These are phyloP conservation scores for Sporisorium exsertum DNA, from an alignment of 1,284 basidiomycete species.

Conservation along the genomic window DNA sequence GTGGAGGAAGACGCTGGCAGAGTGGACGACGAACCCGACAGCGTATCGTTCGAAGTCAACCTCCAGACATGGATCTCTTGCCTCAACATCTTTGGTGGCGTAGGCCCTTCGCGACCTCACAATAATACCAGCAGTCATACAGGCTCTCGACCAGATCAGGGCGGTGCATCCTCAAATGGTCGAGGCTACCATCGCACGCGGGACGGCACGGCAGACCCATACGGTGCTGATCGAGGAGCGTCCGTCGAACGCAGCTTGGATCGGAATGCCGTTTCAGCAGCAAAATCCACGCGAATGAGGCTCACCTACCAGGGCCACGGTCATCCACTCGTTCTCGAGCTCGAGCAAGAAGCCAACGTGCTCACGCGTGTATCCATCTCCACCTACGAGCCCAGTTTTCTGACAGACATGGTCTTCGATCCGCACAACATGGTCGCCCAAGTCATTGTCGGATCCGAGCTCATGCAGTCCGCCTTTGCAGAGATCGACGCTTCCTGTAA, in stretches of 20 bases:
- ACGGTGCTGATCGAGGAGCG: conserved; percentile 19
- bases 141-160: conserved; percentile 10
- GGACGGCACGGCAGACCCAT: conserved; percentile 30
- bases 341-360: conserved; percentile 87
- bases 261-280: conserved; percentile 10
- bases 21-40: conserved; percentile 62
- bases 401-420: conserved; percentile 83
- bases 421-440: conserved; percentile 42
- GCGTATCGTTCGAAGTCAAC: conserved; percentile 79
- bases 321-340: conserved; percentile 79
- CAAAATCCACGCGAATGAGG: conserved; percentile 78
- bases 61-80: conserved; percentile 86
- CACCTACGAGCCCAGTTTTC: conserved; percentile 84
- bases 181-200: conserved; percentile 24
- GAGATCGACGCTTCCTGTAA: conserved; percentile 50
- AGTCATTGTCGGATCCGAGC: conserved; percentile 49
- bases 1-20: conserved; percentile 7
- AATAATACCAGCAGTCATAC: not conserved
- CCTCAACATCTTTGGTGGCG: conserved; percentile 90
- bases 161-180: not conserved
- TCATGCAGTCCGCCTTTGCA: conserved; percentile 48
- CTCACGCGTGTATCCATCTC: conserved; percentile 88
- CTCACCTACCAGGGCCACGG: conserved; percentile 84
- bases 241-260: conserved; percentile 29
- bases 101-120: conserved; percentile 65